These are phyloP conservation scores for Phalaenopsis aphrodite DNA, from an alignment of 106 monocot species.

Conservation along the genomic window DNA sequence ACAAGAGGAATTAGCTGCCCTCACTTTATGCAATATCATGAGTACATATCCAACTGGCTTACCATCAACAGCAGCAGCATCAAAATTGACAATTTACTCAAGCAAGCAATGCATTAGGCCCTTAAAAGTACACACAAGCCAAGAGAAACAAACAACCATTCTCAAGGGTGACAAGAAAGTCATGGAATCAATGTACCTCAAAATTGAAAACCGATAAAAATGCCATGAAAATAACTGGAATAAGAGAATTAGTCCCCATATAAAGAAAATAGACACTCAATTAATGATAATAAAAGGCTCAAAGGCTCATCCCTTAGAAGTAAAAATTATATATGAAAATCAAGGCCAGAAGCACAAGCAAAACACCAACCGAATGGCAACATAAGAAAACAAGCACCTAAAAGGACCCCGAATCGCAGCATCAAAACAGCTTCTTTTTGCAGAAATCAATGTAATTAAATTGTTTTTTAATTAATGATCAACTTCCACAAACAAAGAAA, in stretches of 20 bases:
- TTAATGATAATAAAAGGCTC: background rate
- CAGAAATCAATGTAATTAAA: background rate
- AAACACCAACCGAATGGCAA: background rate
- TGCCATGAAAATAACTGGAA: background rate
- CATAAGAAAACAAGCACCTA: background rate
- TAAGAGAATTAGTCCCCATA: background rate
- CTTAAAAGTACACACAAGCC: background rate
- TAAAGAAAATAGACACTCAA: background rate
- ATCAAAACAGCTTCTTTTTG: background rate
- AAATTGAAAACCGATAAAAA: background rate
- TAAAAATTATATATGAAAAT: background rate
- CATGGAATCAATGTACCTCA: background rate
- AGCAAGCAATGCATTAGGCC: background rate
- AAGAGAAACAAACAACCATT: background rate
- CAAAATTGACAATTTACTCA: background rate
- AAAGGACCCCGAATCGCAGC: background rate
- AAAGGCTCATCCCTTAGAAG: background rate
- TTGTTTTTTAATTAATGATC: background rate
- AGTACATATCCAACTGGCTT: constrained; percentile 1
- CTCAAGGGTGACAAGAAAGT: background rate
- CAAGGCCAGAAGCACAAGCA: background rate
- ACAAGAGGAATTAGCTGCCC: background rate
- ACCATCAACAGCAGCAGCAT: background rate
- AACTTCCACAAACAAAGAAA: background rate
- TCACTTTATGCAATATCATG: background rate